Evolutionary conservation across 2,329 filamentous ascomycete species (phyloP), one percentile per base, ranked within the genome.

Genomic region (Penicillium rolfsii): DNA sequence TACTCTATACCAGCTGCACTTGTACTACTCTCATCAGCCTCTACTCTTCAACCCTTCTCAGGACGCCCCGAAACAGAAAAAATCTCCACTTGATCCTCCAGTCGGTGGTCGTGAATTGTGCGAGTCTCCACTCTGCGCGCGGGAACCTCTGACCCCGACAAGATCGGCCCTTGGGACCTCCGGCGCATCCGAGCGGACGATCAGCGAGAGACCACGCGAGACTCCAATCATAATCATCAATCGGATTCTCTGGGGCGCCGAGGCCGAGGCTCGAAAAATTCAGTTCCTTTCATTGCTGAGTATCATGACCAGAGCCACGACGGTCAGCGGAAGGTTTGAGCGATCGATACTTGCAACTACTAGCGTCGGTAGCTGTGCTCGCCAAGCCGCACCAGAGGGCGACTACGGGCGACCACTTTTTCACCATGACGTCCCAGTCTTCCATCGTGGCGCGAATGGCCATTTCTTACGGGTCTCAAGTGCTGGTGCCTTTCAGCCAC

Each of bases 161-260:
- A 63, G 45, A 57, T 64, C 66, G 64, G 64, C 36, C 22, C 49
- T 26, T 53, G 54, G 57, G 61, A 58, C 4, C 59, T 67, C 66
- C 64, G 64, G 62, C 35, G 52, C 36, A 59, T 67, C 64, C 64
- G 64, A 28, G 16, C 56, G 52, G 57, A 35, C 50, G 52, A 55
- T 55, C 53, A 41, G 40, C 30, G 16, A 14, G 12, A 36, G 11
- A 36, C 35, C 35, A 36, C 12, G 12, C 35, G 35, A 36, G 40
- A 33, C 24, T 8, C 19, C 40, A 43, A 9, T 22, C 40, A 19
- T 22, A 36, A 36, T 36, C 38, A 7, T 40, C 14, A 43, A 43
- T 43, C 19, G 43, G 43, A 28, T 30, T 26, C 11, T 36, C n/a
- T 56, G 54, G 48, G 54, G 54, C 54, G 48, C 54, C 54, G 54